Percentiles rank a stretch among this genome's conserved stretches.
phyloP scores from a whole-genome alignment of 805 yeast species.

The Kodamaea lidongshanica region DNA sequence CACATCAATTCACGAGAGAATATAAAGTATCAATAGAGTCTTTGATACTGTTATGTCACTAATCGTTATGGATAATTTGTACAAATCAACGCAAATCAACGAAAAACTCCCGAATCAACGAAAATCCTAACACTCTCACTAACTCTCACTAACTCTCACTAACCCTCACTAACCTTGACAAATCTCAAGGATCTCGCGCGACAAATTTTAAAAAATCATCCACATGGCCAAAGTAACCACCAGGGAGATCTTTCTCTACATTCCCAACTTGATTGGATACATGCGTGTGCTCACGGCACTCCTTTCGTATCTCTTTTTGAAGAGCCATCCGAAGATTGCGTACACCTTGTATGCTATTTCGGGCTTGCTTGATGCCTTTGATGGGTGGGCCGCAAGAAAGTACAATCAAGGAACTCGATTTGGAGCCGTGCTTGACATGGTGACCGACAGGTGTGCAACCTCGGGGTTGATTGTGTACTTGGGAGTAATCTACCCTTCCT shows the following conservation, averaged over 20 bases:
- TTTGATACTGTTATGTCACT: too few species aligned
- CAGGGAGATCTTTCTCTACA: slow-evolving; percentile 61
- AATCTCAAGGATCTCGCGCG: too few species aligned
- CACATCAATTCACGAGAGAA: too few species aligned
- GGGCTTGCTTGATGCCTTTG: slow-evolving; percentile 91
- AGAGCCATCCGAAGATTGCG: slow-evolving; percentile 73
- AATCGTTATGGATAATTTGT: too few species aligned
- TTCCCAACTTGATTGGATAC: slow-evolving; percentile 92
- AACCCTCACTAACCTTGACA: too few species aligned
- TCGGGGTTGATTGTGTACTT: slow-evolving; percentile 85
- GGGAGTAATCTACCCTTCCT: slow-evolving; percentile 71
- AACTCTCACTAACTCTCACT: too few species aligned
- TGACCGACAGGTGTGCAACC: slow-evolving; percentile 96
- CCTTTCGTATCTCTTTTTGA: slow-evolving; percentile 76
- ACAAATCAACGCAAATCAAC: too few species aligned
- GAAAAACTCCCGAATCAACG: too few species aligned
- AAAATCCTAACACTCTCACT: too few species aligned
- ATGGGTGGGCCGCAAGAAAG: slow-evolving; percentile 90
- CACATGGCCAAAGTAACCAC: slow-evolving; percentile 30
- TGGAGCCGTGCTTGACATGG: slow-evolving; percentile 98
- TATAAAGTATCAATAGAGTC: too few species aligned
- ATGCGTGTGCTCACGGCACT: slow-evolving; percentile 76
- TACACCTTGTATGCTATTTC: slow-evolving; percentile 75
- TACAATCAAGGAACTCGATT: slow-evolving; percentile 84
- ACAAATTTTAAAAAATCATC: not conserved